Percentiles rank a stretch among this genome's conserved stretches.
Evolutionary conservation across 257 asterid species (phyloP).

Genomic region (Jasminum sambac): DNA sequence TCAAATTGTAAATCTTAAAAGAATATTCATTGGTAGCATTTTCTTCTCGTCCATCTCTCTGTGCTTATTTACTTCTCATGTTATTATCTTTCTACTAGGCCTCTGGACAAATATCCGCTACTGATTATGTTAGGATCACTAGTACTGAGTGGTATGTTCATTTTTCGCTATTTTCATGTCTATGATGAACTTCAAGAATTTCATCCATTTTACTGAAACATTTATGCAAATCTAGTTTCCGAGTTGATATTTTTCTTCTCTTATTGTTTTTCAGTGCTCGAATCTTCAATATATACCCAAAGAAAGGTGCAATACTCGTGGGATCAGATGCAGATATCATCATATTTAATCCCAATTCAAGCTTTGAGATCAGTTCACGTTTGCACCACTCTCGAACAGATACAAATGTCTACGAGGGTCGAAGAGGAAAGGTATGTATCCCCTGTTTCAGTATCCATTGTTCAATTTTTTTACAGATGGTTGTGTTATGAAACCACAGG

Average conservation of each 20-base stretch:
- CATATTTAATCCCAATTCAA: constrained; percentile 82
- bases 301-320: constrained; percentile 83
- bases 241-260: constrained; percentile 9
- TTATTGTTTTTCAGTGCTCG: constrained; percentile 59
- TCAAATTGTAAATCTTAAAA: not conserved
- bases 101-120: constrained; percentile 76
- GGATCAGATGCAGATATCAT: constrained; percentile 97
- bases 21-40: not conserved
- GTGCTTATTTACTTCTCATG: not conserved
- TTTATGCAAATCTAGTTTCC: constrained; percentile 18
- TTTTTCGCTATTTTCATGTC: constrained; percentile 8
- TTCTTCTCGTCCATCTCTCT: not conserved
- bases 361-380: constrained; percentile 69
- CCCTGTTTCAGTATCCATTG: not conserved
- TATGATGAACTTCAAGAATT: not conserved
- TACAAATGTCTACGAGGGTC: constrained; percentile 89
- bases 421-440: constrained; percentile 67
- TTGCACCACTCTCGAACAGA: constrained; percentile 85
- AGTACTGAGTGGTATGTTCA: constrained; percentile 83
- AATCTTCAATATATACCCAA: constrained; percentile 90
- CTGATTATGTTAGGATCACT: constrained; percentile 78
- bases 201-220: constrained; percentile 1
- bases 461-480: constrained; percentile 5
- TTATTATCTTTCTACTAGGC: constrained; percentile 43
- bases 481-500: not conserved